Percentiles rank a stretch among this genome's conserved stretches.
phyloP scores from a whole-genome alignment of 768 basidiomycete species.

The Lactarius psammicola region DNA sequence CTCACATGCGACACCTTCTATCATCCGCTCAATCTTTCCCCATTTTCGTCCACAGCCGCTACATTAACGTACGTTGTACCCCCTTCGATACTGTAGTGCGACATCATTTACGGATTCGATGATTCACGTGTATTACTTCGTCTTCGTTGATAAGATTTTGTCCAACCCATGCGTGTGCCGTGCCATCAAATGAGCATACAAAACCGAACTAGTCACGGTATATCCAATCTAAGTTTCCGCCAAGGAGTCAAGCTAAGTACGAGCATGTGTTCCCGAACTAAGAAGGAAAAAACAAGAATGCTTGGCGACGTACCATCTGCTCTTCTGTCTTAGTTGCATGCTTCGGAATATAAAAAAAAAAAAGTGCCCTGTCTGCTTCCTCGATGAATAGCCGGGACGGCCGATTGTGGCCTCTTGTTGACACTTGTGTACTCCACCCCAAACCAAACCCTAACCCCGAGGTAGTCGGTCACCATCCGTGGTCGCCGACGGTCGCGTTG shows the following conservation, averaged over 20 bases:
- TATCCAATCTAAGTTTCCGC: conserved; percentile 2
- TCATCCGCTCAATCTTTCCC: conserved; percentile 13
- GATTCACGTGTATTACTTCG: conserved; percentile 8
- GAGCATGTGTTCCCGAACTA: not conserved
- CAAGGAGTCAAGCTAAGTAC: not conserved
- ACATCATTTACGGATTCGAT: conserved; percentile 5
- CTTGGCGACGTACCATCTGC: conserved; percentile 7
- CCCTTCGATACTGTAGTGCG: conserved; percentile 4
- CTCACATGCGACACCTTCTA: not conserved
- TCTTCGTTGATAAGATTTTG: conserved; percentile 11
- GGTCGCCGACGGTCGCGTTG: conserved; percentile 2
- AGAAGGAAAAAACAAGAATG: not conserved
- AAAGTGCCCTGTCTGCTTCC: too few relatives aligned
- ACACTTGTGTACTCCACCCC: not conserved
- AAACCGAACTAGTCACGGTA: not conserved
- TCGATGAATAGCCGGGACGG: not conserved
- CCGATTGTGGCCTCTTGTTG: not conserved
- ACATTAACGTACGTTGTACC: conserved; percentile 6
- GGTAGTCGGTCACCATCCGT: not conserved
- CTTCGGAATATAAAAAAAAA: too few relatives aligned
- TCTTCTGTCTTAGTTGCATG: too few relatives aligned
- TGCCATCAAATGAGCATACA: conserved; percentile 1
- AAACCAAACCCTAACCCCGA: conserved; percentile 18
- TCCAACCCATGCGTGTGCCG: not conserved
- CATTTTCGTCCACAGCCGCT: not conserved